phyloP scores from a whole-genome alignment of 1,139 yeast genomes.

The Geotrichum citri-aurantii region DNA sequence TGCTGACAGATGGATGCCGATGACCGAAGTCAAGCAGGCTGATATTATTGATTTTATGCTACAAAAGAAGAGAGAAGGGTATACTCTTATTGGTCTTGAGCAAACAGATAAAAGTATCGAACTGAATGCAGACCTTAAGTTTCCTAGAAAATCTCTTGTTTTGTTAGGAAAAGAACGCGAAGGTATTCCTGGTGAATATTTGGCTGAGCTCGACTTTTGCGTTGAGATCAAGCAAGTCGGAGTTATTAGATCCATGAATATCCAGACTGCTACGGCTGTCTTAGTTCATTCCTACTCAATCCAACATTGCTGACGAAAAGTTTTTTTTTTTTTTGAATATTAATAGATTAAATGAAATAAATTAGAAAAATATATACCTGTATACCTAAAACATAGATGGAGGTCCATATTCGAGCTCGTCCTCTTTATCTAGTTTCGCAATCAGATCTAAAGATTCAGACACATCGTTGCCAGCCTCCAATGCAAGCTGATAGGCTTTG shows the following conservation, averaged over 20 bases:
- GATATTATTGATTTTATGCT: constrained; percentile 53
- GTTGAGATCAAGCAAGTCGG: constrained; percentile 91
- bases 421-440: constrained; percentile 17
- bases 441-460: constrained; percentile 29
- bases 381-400: constrained; percentile 18
- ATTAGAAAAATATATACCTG: not conserved
- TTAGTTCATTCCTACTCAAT: constrained; percentile 84
- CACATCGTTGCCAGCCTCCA: constrained; percentile 32
- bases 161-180: constrained; percentile 82
- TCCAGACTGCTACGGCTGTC: constrained; percentile 94
- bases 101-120: constrained; percentile 85
- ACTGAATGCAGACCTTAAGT: constrained; percentile 54
- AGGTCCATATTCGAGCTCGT: constrained; percentile 18
- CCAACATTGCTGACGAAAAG: constrained; percentile 46
- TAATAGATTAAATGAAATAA: not conserved
- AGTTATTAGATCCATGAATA: constrained; percentile 88
- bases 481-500: constrained; percentile 33
- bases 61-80: constrained; percentile 67
- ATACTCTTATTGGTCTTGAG: constrained; percentile 81
- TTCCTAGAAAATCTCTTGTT: constrained; percentile 74
- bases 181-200: constrained; percentile 82
- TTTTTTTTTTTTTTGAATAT: not conserved
- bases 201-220: constrained; percentile 79
- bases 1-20: constrained; percentile 95
- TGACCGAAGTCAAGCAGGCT: constrained; percentile 61